These are phyloP conservation scores for Leccinum pachyderme DNA, from an alignment of 1,284 basidiomycete genomes.

Conservation along the genomic window DNA sequence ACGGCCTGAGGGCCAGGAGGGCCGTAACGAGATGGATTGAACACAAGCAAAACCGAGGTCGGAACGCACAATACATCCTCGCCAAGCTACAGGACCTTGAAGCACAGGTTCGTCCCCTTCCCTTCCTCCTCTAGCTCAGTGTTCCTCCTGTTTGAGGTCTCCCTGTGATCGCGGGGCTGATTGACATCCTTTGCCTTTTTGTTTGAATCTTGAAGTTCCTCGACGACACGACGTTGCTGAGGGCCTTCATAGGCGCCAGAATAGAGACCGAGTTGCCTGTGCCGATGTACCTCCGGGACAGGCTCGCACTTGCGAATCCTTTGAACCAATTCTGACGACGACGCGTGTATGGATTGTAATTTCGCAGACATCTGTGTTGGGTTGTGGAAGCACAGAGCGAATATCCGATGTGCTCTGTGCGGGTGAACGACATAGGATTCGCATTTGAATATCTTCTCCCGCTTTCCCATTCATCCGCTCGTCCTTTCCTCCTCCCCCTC, in stretches of 20 bases:
- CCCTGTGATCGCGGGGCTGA: background rate
- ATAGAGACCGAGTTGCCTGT: background rate
- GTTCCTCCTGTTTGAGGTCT: background rate
- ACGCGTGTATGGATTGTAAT: background rate
- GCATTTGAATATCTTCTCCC: background rate
- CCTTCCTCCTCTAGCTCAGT: background rate
- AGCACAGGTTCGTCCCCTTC: constrained; percentile 22
- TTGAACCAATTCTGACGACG: background rate
- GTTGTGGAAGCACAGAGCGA: background rate
- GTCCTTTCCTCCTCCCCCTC: background rate
- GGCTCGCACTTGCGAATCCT: background rate
- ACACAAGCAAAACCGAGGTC: constrained; percentile 30
- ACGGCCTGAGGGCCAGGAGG: constrained; percentile 25
- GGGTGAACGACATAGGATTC: background rate
- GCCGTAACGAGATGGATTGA: constrained; percentile 32
- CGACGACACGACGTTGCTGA: background rate
- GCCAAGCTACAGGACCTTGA: constrained; percentile 27
- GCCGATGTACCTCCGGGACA: background rate
- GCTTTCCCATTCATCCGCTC: background rate
- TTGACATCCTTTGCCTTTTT: background rate
- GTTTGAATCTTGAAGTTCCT: background rate
- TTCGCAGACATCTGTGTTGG: background rate
- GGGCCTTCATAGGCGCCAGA: background rate
- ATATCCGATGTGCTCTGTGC: background rate
- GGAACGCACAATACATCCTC: constrained; percentile 32